Base-by-base conservation (phyloP, 1,284 basidiomycete genomes). In the Rhodotorula glutinis region DNA sequence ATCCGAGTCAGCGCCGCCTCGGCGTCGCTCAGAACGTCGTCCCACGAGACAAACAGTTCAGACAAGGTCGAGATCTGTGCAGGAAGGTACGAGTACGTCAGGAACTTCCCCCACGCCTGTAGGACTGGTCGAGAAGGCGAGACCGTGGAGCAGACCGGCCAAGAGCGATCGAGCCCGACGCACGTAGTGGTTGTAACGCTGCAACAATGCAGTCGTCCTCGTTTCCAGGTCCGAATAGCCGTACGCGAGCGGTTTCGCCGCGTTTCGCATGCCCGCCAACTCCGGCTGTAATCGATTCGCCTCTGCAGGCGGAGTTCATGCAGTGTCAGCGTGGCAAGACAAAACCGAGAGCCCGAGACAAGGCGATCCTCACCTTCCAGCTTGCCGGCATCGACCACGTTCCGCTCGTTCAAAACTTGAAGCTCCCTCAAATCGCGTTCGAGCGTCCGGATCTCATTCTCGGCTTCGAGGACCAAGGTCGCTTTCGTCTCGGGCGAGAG, bases 31-130 rank as follows among this genome's bases (percentile, higher is more conserved):
- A 77, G 40, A 17, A 74, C 60, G 9, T 73, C 70, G 58, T 76
- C 72, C 76, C 75, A 76, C 44, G 63, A 65, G 17, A 77, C 70
- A 53, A 77, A 77, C 16, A 75, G 61, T 52, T 77, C 72, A 2
- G 75, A 77, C 23, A 77, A 67, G 27, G 70, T 69, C 10, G 69
- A 55, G 54, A 77, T 73, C 76, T 77, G 62, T n/a, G n/a, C n/a
- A n/a, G n/a, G n/a, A n/a, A n/a, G n/a, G n/a, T n/a, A n/a, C n/a
- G n/a, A n/a, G n/a, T n/a, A n/a, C n/a, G n/a, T n/a, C n/a, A n/a
- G n/a, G n/a, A n/a, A n/a, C n/a, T n/a, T n/a, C n/a, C n/a, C n/a
- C n/a, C n/a, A n/a, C n/a, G n/a, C n/a, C n/a, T n/a, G n/a, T n/a
- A n/a, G n/a, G 17, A 14, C n/a, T 2, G 21, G 51, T 13, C 27